These are phyloP conservation scores for Tricholoma flavovirens DNA, from an alignment of 768 basidiomycete species.

Conservation along the genomic window DNA sequence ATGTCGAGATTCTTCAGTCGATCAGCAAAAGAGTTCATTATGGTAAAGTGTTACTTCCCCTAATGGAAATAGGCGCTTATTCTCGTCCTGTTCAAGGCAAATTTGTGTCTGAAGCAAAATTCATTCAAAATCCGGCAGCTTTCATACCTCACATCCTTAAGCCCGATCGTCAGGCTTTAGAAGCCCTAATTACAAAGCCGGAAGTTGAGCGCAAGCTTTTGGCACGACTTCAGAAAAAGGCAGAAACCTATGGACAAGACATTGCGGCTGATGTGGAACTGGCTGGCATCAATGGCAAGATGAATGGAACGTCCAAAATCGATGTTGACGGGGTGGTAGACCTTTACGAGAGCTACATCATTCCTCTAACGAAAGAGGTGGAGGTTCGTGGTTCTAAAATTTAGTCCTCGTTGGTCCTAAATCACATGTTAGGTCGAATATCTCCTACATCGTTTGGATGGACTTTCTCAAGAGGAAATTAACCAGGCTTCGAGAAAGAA, in stretches of 20 bases:
- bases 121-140: constrained; percentile 73
- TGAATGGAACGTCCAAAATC: constrained; percentile 55
- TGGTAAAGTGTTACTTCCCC: constrained; percentile 44
- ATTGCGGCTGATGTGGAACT: constrained; percentile 53
- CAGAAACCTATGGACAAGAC: constrained; percentile 74
- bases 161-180: constrained; percentile 73
- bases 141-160: constrained; percentile 90
- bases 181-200: constrained; percentile 91
- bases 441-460: constrained; percentile 84
- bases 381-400: constrained; percentile 57
- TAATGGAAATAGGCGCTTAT: background rate
- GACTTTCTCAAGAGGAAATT: constrained; percentile 75
- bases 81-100: constrained; percentile 60
- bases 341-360: constrained; percentile 92
- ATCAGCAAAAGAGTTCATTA: constrained; percentile 98
- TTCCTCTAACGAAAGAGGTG: constrained; percentile 95
- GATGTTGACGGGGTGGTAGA: constrained; percentile 91
- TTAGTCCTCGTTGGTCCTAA: background rate
- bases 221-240: constrained; percentile 80
- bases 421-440: constrained; percentile 77
- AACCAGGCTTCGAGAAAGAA: constrained; percentile 43
- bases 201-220: constrained; percentile 88
- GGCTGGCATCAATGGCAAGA: constrained; percentile 28
- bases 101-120: constrained; percentile 98
- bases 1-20: constrained; percentile 96